Conservation (phyloP, 805 yeast genomes). For the Pichia phayaonensis region DNA sequence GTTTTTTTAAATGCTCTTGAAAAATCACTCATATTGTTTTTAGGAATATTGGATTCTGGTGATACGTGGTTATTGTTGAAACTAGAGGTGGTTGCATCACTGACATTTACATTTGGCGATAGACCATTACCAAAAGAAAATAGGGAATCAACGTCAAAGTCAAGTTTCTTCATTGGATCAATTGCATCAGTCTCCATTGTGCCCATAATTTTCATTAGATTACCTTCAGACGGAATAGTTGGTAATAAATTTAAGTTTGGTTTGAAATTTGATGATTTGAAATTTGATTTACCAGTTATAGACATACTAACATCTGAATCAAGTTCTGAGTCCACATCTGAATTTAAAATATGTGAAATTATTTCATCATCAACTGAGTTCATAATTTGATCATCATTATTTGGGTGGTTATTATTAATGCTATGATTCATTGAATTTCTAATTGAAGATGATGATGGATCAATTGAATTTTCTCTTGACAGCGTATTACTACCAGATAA, state of each 20-base stretch:
- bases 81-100: neutral
- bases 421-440: neutral
- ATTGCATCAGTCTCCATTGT: slow-evolving; percentile 2
- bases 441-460: neutral
- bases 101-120: neutral
- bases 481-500: slow-evolving; percentile 1
- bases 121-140: neutral
- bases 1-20: slow-evolving; percentile 12
- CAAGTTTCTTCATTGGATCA: slow-evolving; percentile 1
- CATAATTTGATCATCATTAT: neutral
- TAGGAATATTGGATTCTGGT: slow-evolving; percentile 2
- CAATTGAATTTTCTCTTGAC: slow-evolving; percentile 2
- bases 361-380: slow-evolving; percentile 3
- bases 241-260: slow-evolving; percentile 9
- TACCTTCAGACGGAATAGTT: slow-evolving; percentile 21
- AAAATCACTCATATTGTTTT: slow-evolving; percentile 7
- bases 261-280: neutral
- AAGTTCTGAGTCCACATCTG: slow-evolving; percentile 9
- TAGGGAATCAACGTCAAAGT: slow-evolving; percentile 3
- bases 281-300: neutral
- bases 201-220: slow-evolving; percentile 14
- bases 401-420: neutral
- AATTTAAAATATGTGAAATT: slow-evolving; percentile 6
- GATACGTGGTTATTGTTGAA: neutral
- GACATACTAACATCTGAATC: slow-evolving; percentile 3